Evolutionary conservation across 768 basidiomycete genomes (phyloP), one percentile per base, ranked within the genome.

Genomic region (Kwoniella dendrophila): DNA sequence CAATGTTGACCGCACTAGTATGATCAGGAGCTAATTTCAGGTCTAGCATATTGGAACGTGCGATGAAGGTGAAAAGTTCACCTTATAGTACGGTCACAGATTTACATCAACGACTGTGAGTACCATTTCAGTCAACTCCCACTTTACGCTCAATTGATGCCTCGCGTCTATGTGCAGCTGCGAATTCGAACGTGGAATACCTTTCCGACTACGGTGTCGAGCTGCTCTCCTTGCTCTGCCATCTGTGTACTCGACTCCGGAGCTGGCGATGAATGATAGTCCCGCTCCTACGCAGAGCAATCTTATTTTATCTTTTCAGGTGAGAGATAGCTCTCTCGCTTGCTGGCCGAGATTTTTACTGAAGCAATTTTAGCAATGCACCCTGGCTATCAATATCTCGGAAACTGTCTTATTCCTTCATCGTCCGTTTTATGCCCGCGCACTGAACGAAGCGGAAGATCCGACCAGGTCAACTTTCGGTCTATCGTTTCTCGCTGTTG

Each of bases 161-260:
- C 18, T 38, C 36, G 18, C 36, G 36, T 8, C 36, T 8, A 8
- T 38, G 36, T 24, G 7, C 18, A 48, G 45, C 4, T 48, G 53
- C 34, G 24, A 6, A 18, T 68, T 64, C 45, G 68, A 66, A 34
- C 16, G 34, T 12, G 2, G 27, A 1, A 40, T 67, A 0, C 65
- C 65, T 10, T 66, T 38, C 44, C 43, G 60, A 4, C 22, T 59
- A 3, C 56, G 65, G 29, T 70, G 68, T 63, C 66, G 65, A n/a
- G 18, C 65, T 4, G 65, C 53, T 4, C 36, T 66, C 1, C 24
- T 32, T 0, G 55, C 58, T 16, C 40, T 67, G 26, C 61, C 68
- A 3, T 67, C 65, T 16, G 29, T 55, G 10, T 67, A 63, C 43
- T 51, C 61, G 1, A 60, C 61, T 20, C 26, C 55, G 2, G 41